Evolutionary conservation across 805 yeast genomes (phyloP).

Genomic region (Saccharomycopsis malanga): DNA sequence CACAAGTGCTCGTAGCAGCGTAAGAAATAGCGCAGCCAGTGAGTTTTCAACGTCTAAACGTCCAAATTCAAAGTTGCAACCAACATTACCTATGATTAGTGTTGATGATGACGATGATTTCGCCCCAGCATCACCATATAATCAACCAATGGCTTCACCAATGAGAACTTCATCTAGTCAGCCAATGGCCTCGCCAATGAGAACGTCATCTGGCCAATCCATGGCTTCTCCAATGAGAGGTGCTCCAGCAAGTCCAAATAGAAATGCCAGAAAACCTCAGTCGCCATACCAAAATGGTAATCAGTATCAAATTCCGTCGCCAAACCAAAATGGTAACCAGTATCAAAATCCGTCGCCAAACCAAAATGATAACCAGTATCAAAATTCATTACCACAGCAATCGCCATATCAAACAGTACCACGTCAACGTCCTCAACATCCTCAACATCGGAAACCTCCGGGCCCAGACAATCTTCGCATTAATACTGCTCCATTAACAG

Average conservation of each 20-base stretch:
- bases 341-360: neutral
- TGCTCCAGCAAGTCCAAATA: too few relatives aligned
- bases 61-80: neutral
- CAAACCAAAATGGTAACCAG: too few relatives aligned
- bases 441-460: neutral
- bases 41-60: neutral
- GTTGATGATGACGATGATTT: slow-evolving; percentile 13
- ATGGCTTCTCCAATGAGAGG: too few relatives aligned
- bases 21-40: neutral
- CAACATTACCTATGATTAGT: slow-evolving; percentile 15
- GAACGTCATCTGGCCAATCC: neutral
- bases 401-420: neutral
- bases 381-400: neutral
- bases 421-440: neutral
- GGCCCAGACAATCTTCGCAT: neutral
- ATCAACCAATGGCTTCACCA: too few relatives aligned
- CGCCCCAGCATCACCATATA: neutral
- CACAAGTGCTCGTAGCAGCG: neutral
- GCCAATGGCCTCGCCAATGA: neutral
- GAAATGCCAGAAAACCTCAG: too few relatives aligned
- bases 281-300: too few relatives aligned
- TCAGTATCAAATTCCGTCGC: too few relatives aligned
- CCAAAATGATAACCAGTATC: too few relatives aligned
- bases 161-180: neutral
- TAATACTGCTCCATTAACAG: neutral